Conservation (phyloP, 2,329 filamentous ascomycete genomes). For the Corniculantispora saksenae region DNA sequence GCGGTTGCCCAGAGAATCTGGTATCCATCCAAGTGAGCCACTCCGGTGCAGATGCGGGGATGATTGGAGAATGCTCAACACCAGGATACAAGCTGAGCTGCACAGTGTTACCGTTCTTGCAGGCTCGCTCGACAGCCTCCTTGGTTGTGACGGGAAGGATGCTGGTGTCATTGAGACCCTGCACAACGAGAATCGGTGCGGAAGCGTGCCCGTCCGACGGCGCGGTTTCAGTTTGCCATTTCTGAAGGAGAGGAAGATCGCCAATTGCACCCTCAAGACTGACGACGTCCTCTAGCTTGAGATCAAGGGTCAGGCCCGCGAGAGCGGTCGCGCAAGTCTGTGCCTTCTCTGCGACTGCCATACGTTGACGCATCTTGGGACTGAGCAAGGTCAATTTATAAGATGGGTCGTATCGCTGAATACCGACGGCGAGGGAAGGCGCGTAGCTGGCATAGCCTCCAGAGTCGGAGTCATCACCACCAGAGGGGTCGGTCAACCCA, state of each 20-base stretch:
- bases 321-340: conserved; percentile 16
- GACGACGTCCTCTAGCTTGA: neutral
- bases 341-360: conserved; percentile 4
- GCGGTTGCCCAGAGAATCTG: neutral
- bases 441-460: conserved; percentile 10
- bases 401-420: conserved; percentile 10
- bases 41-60: conserved; percentile 8
- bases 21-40: conserved; percentile 5
- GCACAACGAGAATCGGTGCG: conserved; percentile 10
- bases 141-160: conserved; percentile 8
- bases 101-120: conserved; percentile 5
- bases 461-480: neutral
- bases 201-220: neutral
- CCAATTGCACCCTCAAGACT: neutral
- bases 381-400: conserved; percentile 14
- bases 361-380: conserved; percentile 9
- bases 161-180: conserved; percentile 17
- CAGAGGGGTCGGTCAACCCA: neutral
- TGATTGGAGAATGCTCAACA: conserved; percentile 2
- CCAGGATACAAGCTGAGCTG: conserved; percentile 15
- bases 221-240: neutral
- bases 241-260: neutral
- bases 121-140: conserved; percentile 8
- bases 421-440: conserved; percentile 13
- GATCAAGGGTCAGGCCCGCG: neutral